These are phyloP conservation scores for Periconia macrospinosa DNA, from an alignment of 2,329 filamentous ascomycete genomes.

Conservation along the genomic window DNA sequence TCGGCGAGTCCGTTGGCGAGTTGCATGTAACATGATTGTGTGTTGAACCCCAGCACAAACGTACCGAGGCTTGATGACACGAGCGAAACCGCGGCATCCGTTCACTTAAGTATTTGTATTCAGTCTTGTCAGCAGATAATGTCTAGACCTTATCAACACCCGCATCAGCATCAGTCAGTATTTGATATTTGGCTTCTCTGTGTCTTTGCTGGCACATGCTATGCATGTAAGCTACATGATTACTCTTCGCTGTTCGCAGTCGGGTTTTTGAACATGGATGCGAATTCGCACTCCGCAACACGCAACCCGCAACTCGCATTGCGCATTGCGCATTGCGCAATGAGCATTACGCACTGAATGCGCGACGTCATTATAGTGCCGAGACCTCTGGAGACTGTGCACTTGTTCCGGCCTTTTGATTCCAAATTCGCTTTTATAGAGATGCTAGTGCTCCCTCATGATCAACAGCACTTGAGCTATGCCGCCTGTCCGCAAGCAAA, in stretches of 20 bases:
- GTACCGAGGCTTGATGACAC: neutral
- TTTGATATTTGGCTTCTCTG: neutral
- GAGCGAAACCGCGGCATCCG: neutral
- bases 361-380: neutral
- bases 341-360: neutral
- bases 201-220: neutral
- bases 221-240: neutral
- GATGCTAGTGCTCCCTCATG: neutral
- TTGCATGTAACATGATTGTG: neutral
- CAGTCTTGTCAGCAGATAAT: neutral
- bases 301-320: neutral
- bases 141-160: neutral
- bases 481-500: too few species aligned
- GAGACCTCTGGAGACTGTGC: neutral
- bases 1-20: neutral
- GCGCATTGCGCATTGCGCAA: neutral
- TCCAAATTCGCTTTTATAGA: neutral
- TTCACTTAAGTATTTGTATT: too few species aligned
- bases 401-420: slow-evolving; percentile 1
- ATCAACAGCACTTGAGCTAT: neutral
- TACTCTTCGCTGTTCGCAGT: neutral
- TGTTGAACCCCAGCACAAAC: neutral
- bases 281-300: neutral
- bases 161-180: neutral
- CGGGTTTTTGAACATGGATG: too few species aligned